Percentiles rank a stretch among this genome's conserved stretches.
Conservation (phyloP, 164 flowering plant genomes). For the Berberis thunbergii region DNA sequence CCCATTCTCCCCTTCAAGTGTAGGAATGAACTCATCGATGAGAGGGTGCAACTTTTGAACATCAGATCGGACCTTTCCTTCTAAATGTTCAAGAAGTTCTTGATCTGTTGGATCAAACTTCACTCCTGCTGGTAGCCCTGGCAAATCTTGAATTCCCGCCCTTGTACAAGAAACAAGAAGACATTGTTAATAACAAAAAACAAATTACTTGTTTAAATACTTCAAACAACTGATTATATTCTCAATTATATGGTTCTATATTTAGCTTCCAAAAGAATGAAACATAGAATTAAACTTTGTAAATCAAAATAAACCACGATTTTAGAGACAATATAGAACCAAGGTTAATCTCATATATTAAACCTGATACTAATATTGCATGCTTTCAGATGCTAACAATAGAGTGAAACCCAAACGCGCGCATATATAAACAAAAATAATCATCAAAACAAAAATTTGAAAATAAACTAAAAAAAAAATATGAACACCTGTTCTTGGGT, state of each 20-base stretch:
- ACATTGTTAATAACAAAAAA: not conserved
- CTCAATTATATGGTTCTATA: no score
- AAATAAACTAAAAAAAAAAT: slow-evolving; percentile 1
- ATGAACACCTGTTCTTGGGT: slow-evolving; percentile 34
- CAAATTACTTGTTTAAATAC: no score
- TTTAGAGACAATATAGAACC: no score
- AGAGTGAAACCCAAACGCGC: no score
- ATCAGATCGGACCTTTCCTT: slow-evolving; percentile 51
- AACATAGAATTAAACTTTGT: no score
- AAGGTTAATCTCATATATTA: no score
- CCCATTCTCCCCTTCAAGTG: slow-evolving; percentile 67
- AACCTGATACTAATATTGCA: no score
- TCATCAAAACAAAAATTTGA: not conserved
- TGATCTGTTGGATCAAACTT: slow-evolving; percentile 80
- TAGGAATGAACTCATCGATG: slow-evolving; percentile 73
- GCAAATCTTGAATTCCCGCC: slow-evolving; percentile 57
- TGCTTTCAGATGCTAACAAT: no score
- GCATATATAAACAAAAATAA: no score
- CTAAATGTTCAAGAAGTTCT: slow-evolving; percentile 72
- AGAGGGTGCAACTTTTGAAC: slow-evolving; percentile 53
- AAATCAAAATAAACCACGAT: no score
- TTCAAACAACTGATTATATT: not conserved
- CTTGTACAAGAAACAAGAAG: not conserved
- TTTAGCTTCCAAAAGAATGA: no score
- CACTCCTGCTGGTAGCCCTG: slow-evolving; percentile 83